Evolutionary conservation across 1,284 basidiomycete genomes (phyloP), one percentile per base, ranked within the genome.

Genomic region (Apiotrichum gamsii): DNA sequence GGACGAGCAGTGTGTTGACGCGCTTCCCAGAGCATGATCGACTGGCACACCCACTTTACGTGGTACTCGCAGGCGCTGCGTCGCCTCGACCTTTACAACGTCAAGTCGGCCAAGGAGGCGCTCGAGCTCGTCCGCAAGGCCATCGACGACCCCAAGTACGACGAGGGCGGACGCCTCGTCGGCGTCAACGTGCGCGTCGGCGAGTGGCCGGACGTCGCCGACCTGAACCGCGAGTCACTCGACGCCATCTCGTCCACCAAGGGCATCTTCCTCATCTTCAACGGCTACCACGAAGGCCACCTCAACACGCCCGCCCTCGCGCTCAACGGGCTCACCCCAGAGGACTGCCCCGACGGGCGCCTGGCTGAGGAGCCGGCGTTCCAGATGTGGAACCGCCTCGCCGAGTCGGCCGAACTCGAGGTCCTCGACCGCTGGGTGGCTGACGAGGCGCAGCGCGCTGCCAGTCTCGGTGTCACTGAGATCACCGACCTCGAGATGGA

Each of bases 401-500:
- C 57, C 31, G 33, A 28, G 34, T 39, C 52, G 23, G 43, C 64
- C 14, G 43, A 51, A 4, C 53, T 54, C 10, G 59, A 59, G 8
- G 49, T 45, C 0, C 45, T 67, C 28, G 59, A 63, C 19, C 31
- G 39, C 3, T 61, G 54, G 40, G 48, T 67, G 5, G 36, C 45
- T 4, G 51, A 49, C 2, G 56, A 60, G n/a, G 60, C 58, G 2
- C 35, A 44, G 16, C 45, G 49, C 19, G 65, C 66, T 1, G 62
- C 65, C 58, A 62, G 51, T 3, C 56, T 60, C 28, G 67, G 65
- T 5, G 58, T 67, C 16, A 66, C 65, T 4, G 55, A 60, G 40
- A 61, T 69, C 16, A 57, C 62, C 38, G 67, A 69, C 28, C 54
- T 69, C 20, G 67, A 69, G 43, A 62, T 62, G 57, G 57, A 51